Percentiles rank a stretch among this genome's conserved stretches.
Conservation (phyloP, 495 filamentous ascomycete genomes). For the Neurospora sp. region DNA sequence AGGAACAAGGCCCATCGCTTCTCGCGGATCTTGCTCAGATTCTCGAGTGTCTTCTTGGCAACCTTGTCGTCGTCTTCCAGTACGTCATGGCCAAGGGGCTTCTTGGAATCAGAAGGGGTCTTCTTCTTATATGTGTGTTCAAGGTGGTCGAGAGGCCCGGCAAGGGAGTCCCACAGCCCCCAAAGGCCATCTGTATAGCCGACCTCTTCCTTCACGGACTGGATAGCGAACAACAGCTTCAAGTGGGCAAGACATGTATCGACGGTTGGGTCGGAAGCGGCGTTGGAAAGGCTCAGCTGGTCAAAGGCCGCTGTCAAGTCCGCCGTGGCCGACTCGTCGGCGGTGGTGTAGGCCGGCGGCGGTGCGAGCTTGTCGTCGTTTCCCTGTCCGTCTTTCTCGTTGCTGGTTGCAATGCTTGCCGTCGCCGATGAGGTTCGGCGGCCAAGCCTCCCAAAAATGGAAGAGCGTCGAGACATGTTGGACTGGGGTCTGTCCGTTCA, state of each 20-base stretch:
- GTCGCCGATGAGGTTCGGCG: not conserved
- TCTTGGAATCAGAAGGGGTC: not conserved
- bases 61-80: slow-evolving; percentile 15
- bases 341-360: slow-evolving; percentile 3
- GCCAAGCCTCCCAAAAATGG: not conserved
- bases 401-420: not conserved
- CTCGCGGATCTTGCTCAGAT: slow-evolving; percentile 50
- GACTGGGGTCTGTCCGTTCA: not conserved
- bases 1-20: slow-evolving; percentile 76
- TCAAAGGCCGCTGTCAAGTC: slow-evolving; percentile 34
- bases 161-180: slow-evolving; percentile 45
- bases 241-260: slow-evolving; percentile 62
- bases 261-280: slow-evolving; percentile 16
- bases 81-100: not conserved
- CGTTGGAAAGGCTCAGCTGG: slow-evolving; percentile 22
- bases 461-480: slow-evolving; percentile 2
- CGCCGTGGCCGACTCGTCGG: not conserved
- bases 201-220: slow-evolving; percentile 55
- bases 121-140: slow-evolving; percentile 15
- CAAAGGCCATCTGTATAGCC: slow-evolving; percentile 55
- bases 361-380: not conserved
- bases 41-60: slow-evolving; percentile 18
- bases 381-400: not conserved
- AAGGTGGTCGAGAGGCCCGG: slow-evolving; percentile 17
- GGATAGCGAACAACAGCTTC: slow-evolving; percentile 62